phyloP scores from a whole-genome alignment of 768 basidiomycete genomes.

The Lactarius psammicola region DNA sequence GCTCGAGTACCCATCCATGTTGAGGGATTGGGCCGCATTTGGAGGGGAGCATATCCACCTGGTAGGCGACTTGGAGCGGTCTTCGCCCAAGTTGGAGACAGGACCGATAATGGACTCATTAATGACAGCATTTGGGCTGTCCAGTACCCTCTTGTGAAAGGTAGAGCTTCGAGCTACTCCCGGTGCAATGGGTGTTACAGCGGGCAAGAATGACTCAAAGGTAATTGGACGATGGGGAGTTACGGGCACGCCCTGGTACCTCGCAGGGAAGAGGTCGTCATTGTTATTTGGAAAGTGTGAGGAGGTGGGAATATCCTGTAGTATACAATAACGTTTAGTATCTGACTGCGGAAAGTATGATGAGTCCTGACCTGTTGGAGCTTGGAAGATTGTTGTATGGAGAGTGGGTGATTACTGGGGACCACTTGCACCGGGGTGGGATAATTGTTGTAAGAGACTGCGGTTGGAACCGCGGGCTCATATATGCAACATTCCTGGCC shows the following conservation, averaged over 20 bases:
- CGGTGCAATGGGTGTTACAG: not conserved
- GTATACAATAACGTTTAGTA: not conserved
- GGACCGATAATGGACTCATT: not conserved
- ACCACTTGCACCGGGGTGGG: no score
- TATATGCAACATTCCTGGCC: not conserved
- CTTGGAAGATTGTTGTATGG: not conserved
- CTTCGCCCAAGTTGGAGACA: not conserved
- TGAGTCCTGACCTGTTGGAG: not conserved
- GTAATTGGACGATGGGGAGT: not conserved
- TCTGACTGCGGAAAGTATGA: not conserved
- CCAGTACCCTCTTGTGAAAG: not conserved
- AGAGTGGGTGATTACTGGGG: not conserved
- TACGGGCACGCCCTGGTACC: not conserved
- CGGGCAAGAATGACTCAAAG: not conserved
- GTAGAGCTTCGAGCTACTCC: not conserved
- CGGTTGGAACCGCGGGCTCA: not conserved
- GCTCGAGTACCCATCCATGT: not conserved
- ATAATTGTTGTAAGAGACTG: not conserved
- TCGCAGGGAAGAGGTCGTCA: not conserved
- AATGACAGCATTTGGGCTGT: not conserved
- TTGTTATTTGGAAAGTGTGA: not conserved
- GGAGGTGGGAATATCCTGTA: not conserved
- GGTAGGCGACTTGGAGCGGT: not conserved
- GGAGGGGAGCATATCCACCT: not conserved
- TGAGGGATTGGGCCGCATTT: not conserved